Percentiles rank a stretch among this genome's conserved stretches.
Evolutionary conservation across 345 rosid species (phyloP).

Genomic region (Boechera stricta): DNA sequence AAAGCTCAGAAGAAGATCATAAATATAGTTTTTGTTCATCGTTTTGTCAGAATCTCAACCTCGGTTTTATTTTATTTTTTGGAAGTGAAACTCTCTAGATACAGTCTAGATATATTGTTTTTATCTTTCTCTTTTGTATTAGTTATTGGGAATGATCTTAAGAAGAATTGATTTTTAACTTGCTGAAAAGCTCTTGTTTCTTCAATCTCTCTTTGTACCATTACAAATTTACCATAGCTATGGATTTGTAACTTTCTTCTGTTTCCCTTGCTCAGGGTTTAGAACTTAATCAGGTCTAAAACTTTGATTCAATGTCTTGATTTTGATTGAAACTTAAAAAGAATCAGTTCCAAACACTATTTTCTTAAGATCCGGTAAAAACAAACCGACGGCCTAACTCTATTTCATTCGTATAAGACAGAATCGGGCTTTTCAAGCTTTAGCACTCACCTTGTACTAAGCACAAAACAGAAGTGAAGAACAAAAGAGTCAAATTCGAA

Average conservation of each 20-base stretch:
- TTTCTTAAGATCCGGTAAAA: no score
- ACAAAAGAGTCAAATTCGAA: not conserved
- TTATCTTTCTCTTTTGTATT: conserved; percentile 1
- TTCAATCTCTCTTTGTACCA: not conserved
- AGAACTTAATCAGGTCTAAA: not conserved
- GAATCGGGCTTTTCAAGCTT: no score
- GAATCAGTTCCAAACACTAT: not conserved
- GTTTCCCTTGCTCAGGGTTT: not conserved
- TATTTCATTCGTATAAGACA: no score
- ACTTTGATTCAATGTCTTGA: not conserved
- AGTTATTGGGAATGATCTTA: conserved; percentile 24
- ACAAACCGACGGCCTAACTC: no score
- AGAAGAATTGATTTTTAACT: conserved; percentile 39
- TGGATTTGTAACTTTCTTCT: not conserved
- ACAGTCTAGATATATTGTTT: conserved; percentile 34
- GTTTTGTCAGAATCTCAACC: conserved; percentile 33
- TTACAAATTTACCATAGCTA: not conserved
- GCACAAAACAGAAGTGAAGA: not conserved
- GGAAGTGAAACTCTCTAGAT: conserved; percentile 45
- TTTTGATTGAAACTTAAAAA: not conserved
- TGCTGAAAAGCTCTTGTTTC: conserved; percentile 27
- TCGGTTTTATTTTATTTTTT: conserved; percentile 31
- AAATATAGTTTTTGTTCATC: conserved; percentile 45
- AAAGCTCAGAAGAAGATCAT: conserved; percentile 29
- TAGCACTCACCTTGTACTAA: no score